These are phyloP conservation scores for Buxus sempervirens DNA, from an alignment of 164 flowering plant species.

Conservation along the genomic window DNA sequence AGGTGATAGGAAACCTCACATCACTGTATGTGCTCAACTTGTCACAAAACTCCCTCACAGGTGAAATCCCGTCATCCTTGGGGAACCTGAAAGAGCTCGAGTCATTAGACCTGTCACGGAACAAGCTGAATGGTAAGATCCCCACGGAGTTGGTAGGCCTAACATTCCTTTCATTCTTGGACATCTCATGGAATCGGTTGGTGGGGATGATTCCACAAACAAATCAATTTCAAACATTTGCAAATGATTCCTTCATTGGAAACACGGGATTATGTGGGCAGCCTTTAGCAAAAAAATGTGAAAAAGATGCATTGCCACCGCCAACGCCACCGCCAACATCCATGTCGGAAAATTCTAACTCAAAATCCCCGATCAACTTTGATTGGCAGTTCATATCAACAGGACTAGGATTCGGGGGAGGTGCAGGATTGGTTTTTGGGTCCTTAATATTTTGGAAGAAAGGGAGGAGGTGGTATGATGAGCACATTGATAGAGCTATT, in stretches of 20 bases:
- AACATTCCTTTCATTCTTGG: slow-evolving; percentile 35
- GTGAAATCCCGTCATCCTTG: slow-evolving; percentile 35
- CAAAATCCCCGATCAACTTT: not conserved
- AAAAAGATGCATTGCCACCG: not conserved
- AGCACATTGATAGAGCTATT: slow-evolving; percentile 22
- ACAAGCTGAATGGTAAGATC: slow-evolving; percentile 36
- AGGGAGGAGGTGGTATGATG: slow-evolving; percentile 40
- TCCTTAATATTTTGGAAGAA: slow-evolving; percentile 34
- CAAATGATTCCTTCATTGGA: slow-evolving; percentile 25
- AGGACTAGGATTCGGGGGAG: slow-evolving; percentile 51
- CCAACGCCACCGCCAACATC: not conserved
- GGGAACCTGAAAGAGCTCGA: slow-evolving; percentile 37
- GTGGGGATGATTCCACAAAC: slow-evolving; percentile 36
- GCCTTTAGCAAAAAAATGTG: slow-evolving; percentile 24
- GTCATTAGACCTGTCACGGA: slow-evolving; percentile 41
- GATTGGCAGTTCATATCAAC: slow-evolving; percentile 42
- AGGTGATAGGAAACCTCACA: slow-evolving; percentile 26
- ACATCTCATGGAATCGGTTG: slow-evolving; percentile 40
- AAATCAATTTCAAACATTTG: slow-evolving; percentile 33
- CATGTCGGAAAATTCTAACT: not conserved
- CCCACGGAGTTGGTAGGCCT: slow-evolving; percentile 30
- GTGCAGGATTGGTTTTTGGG: slow-evolving; percentile 35
- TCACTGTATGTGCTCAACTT: slow-evolving; percentile 45
- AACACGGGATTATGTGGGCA: slow-evolving; percentile 47
- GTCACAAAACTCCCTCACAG: slow-evolving; percentile 40